Evolutionary conservation across 768 basidiomycete species (phyloP).

Genomic region (Suillus brevipes): DNA sequence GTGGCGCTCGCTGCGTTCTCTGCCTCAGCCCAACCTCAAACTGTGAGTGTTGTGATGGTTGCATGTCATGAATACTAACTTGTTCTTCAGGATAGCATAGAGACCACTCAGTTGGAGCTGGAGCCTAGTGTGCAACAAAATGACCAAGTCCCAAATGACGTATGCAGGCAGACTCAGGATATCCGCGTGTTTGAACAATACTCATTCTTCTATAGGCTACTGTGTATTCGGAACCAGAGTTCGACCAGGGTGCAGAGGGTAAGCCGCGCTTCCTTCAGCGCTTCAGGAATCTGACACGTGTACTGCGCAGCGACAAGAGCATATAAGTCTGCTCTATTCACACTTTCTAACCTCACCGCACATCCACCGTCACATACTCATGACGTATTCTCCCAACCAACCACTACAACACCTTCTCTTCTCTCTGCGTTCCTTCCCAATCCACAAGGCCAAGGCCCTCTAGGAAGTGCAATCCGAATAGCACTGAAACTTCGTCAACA

Average conservation of each 20-base stretch:
- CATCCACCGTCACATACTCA: slow-evolving; percentile 56
- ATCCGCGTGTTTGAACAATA: background rate
- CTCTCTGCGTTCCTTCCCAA: slow-evolving; percentile 69
- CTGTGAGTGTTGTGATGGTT: slow-evolving; percentile 2
- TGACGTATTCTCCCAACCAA: slow-evolving; percentile 40
- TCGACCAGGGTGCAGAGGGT: slow-evolving; percentile 57
- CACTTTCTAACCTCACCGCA: slow-evolving; percentile 64
- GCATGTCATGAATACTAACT: background rate
- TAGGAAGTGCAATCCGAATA: slow-evolving; percentile 71
- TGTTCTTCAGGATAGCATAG: background rate
- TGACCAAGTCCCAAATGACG: background rate
- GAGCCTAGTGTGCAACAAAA: background rate
- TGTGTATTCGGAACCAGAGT: slow-evolving; percentile 19
- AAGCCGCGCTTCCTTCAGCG: slow-evolving; percentile 5
- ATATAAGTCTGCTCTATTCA: slow-evolving; percentile 72
- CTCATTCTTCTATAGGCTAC: slow-evolving; percentile 15
- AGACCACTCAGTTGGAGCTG: background rate
- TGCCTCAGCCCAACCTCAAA: slow-evolving; percentile 40
- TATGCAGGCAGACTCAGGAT: background rate
- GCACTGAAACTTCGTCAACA: slow-evolving; percentile 64
- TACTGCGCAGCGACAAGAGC: slow-evolving; percentile 58
- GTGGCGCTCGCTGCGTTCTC: slow-evolving; percentile 49
- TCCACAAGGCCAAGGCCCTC: slow-evolving; percentile 73
- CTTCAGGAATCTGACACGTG: slow-evolving; percentile 8
- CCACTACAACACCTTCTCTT: slow-evolving; percentile 49